Conservation (phyloP, 2,329 filamentous ascomycete genomes). For the Ceratocystis harringtonii region DNA sequence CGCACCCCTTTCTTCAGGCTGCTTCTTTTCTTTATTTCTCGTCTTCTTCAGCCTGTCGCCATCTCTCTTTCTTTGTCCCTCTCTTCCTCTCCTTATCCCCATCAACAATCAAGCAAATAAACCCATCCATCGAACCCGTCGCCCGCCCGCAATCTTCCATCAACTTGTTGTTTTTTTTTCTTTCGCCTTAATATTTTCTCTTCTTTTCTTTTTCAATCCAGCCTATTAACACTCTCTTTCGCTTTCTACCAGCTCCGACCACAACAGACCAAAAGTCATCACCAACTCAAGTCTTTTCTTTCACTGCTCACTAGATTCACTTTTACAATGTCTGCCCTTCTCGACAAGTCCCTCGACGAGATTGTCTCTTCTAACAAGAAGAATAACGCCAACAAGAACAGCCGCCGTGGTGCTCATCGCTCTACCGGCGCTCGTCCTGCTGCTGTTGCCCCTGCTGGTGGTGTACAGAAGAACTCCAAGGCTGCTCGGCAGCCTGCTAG, state of each 20-base stretch:
- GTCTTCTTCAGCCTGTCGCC: neutral
- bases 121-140: conserved; percentile 9
- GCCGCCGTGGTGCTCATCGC: conserved; percentile 37
- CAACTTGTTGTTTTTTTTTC: neutral
- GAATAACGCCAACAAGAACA: conserved; percentile 42
- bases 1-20: neutral
- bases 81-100: conserved; percentile 13
- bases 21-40: conserved; percentile 1
- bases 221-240: conserved; percentile 4
- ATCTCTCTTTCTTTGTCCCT: conserved; percentile 8
- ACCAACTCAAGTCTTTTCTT: conserved; percentile 3
- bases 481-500: conserved; percentile 44
- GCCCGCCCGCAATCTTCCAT: conserved; percentile 13
- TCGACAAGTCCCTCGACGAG: conserved; percentile 93
- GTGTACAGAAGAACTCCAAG: conserved; percentile 65
- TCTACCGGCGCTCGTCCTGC: conserved; percentile 36
- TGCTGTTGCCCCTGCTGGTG: conserved; percentile 60
- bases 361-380: conserved; percentile 68
- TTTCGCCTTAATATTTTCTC: conserved; percentile 1
- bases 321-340: conserved; percentile 73
- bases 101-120: conserved; percentile 6
- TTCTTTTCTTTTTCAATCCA: conserved; percentile 14
- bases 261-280: neutral
- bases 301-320: conserved; percentile 16
- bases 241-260: neutral